phyloP scores from a whole-genome alignment of 1,284 basidiomycete genomes.

The Ceratobasidium sp. region DNA sequence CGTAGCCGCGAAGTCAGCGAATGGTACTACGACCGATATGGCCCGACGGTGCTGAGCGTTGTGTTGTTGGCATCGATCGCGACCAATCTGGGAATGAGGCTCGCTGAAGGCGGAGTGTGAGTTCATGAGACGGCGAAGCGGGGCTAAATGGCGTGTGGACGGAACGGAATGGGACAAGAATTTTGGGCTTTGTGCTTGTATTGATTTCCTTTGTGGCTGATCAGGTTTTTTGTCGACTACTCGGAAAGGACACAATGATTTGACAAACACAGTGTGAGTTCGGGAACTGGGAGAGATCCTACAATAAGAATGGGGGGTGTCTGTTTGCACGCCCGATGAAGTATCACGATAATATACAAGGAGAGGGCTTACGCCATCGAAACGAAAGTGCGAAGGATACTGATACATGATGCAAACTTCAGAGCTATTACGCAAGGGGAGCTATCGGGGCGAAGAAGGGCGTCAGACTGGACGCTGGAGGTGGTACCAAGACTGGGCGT shows the following conservation, averaged over 20 bases:
- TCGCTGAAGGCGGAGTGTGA: slow-evolving; percentile 27
- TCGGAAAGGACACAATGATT: slow-evolving; percentile 25
- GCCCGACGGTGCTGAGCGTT: slow-evolving; percentile 80
- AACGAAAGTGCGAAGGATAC: slow-evolving; percentile 1
- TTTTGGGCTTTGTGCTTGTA: neutral
- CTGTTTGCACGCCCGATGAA: neutral
- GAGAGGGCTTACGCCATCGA: neutral
- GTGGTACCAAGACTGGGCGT: neutral
- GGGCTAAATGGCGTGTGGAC: neutral
- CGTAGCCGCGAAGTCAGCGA: slow-evolving; percentile 72
- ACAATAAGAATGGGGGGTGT: slow-evolving; percentile 1
- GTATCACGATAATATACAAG: slow-evolving; percentile 10
- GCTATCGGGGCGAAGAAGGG: neutral
- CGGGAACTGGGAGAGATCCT: neutral
- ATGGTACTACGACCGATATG: slow-evolving; percentile 87
- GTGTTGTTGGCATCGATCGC: slow-evolving; percentile 76
- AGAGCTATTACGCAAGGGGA: neutral
- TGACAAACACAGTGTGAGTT: neutral
- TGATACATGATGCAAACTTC: slow-evolving; percentile 1
- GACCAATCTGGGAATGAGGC: slow-evolving; percentile 69
- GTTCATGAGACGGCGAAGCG: neutral
- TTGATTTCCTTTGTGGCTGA: slow-evolving; percentile 22
- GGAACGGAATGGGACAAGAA: neutral
- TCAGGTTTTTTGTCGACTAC: neutral
- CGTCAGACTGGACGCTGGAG: neutral